phyloP scores from a whole-genome alignment of 2,329 filamentous ascomycete genomes.

The Botrytis deweyae region DNA sequence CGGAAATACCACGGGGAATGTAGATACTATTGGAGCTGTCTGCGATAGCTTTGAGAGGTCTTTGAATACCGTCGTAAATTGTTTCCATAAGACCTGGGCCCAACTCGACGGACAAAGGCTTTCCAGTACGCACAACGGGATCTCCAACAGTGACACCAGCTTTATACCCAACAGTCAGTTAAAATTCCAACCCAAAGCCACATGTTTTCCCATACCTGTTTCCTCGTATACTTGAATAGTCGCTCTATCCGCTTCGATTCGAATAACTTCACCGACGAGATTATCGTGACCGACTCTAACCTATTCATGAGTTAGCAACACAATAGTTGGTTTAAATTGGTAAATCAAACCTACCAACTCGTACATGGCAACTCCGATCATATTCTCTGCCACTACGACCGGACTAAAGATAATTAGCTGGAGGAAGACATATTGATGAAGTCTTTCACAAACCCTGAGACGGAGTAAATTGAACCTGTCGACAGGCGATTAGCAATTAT shows the following conservation, averaged over 20 bases:
- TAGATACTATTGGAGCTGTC: slow-evolving; percentile 83
- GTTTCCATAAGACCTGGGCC: slow-evolving; percentile 97
- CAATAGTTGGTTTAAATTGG: not conserved
- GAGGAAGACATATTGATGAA: not conserved
- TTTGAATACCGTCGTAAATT: slow-evolving; percentile 99
- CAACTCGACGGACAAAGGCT: slow-evolving; percentile 95
- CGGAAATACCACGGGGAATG: slow-evolving; percentile 89
- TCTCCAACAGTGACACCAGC: slow-evolving; percentile 96
- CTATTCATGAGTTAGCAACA: slow-evolving; percentile 46
- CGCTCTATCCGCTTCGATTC: slow-evolving; percentile 91
- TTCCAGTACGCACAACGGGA: slow-evolving; percentile 84
- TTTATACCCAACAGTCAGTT: slow-evolving; percentile 40
- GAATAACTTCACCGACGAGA: slow-evolving; percentile 96
- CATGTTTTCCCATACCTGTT: slow-evolving; percentile 64
- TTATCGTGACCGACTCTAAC: slow-evolving; percentile 90
- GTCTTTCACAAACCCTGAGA: slow-evolving; percentile 55
- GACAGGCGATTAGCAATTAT: slow-evolving; percentile 31
- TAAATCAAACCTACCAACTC: slow-evolving; percentile 61
- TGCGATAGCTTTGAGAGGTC: slow-evolving; percentile 84
- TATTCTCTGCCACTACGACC: slow-evolving; percentile 95
- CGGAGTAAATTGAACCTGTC: slow-evolving; percentile 64
- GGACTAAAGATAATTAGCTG: slow-evolving; percentile 55
- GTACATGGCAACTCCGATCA: slow-evolving; percentile 99
- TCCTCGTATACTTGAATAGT: slow-evolving; percentile 99
- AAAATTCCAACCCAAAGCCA: not conserved